phyloP scores from a whole-genome alignment of 192 early-diverging fungal species.

The Coemansia sp. region DNA sequence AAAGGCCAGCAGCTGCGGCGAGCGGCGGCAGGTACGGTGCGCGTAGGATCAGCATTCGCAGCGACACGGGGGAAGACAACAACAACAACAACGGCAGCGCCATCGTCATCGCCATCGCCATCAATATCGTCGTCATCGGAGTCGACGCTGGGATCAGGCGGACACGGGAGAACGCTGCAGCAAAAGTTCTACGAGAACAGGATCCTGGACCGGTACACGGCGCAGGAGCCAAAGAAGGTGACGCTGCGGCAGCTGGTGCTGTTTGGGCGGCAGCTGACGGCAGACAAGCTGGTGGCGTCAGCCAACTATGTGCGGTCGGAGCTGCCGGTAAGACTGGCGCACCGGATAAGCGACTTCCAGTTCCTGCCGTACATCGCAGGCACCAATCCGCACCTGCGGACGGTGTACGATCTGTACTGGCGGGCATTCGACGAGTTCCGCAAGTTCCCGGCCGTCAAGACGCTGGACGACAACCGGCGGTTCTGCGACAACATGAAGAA shows the following conservation, averaged over 20 bases:
- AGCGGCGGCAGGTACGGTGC: neutral
- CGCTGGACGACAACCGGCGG: constrained; percentile 75
- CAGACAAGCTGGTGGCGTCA: constrained; percentile 77
- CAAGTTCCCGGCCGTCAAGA: constrained; percentile 68
- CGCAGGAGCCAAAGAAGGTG: constrained; percentile 73
- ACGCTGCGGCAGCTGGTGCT: constrained; percentile 89
- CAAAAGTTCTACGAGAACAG: constrained; percentile 92
- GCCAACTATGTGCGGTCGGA: constrained; percentile 92
- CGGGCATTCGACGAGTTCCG: constrained; percentile 85
- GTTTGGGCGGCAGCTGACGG: constrained; percentile 84
- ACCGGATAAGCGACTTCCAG: constrained; percentile 92
- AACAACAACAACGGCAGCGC: constrained; percentile 17
- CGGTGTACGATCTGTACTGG: constrained; percentile 90
- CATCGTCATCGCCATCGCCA: too few species aligned
- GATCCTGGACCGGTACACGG: constrained; percentile 81
- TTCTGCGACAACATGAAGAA: constrained; percentile 77
- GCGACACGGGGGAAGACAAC: constrained; percentile 4
- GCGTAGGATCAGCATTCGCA: too few species aligned
- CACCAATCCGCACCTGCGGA: constrained; percentile 85
- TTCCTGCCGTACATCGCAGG: constrained; percentile 90
- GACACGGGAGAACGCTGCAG: constrained; percentile 39
- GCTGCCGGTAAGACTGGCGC: constrained; percentile 84
- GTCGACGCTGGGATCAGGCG: neutral
- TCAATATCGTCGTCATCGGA: neutral
- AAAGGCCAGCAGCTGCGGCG: neutral